Evolutionary conservation across 176 grass and related monocot species (phyloP).

Genomic region (Poa pratensis): DNA sequence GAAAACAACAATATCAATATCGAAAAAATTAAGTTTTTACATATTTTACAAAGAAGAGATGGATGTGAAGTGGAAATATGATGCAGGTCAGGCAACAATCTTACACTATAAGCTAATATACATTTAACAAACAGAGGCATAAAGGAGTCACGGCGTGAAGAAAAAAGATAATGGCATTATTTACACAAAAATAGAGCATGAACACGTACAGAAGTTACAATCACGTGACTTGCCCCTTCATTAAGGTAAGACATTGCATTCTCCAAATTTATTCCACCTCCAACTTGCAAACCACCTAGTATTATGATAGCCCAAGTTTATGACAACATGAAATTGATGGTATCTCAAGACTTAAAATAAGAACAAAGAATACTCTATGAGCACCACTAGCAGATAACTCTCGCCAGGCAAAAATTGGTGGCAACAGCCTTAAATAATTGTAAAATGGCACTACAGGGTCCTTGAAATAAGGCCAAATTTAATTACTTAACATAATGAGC

Average conservation of each 20-base stretch:
- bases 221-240: conserved; percentile 96
- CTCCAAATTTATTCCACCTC: conserved; percentile 91
- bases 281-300: conserved; percentile 94
- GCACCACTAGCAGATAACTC: conserved; percentile 23
- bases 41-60: neutral
- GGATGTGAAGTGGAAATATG: neutral
- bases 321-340: conserved; percentile 29
- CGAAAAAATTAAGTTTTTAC: neutral
- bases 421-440: neutral
- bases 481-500: too few relatives aligned
- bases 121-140: neutral
- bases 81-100: neutral
- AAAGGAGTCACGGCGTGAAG: conserved; percentile 11
- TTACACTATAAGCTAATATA: neutral
- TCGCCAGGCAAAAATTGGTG: neutral
- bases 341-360: neutral
- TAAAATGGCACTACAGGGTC: neutral
- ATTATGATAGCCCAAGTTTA: conserved; percentile 42
- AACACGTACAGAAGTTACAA: conserved; percentile 85
- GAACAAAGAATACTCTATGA: conserved; percentile 27
- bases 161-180: conserved; percentile 1
- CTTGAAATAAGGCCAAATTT: neutral
- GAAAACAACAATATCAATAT: neutral
- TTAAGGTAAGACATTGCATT: conserved; percentile 78
- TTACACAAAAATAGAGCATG: conserved; percentile 36